Percentiles rank a stretch among this genome's conserved stretches.
Evolutionary conservation across 2,329 filamentous ascomycete genomes (phyloP).

Genomic region (Pseudogymnoascus verrucosus): DNA sequence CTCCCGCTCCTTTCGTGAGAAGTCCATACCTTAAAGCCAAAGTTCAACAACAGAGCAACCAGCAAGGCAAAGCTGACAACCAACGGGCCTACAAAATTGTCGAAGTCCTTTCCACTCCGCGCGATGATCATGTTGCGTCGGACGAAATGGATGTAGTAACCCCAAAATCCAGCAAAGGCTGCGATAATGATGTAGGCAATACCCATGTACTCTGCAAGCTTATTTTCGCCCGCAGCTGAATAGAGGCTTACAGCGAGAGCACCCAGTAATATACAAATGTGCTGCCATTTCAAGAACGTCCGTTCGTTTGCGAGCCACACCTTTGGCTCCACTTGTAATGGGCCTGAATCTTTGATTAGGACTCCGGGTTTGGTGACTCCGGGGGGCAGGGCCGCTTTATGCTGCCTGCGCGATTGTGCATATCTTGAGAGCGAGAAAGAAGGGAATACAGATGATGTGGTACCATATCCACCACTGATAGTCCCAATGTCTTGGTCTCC

Average conservation of each 20-base stretch:
- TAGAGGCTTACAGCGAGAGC: conserved; percentile 77
- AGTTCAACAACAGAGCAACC: conserved; percentile 74
- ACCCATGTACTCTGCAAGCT: conserved; percentile 70
- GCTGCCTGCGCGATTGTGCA: conserved; percentile 47
- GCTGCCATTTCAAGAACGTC: conserved; percentile 98
- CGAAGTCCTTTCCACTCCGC: conserved; percentile 86
- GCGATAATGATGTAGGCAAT: conserved; percentile 76
- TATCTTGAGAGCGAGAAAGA: conserved; percentile 77
- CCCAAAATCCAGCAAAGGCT: conserved; percentile 78
- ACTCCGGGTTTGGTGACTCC: conserved; percentile 78
- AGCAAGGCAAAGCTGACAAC: conserved; percentile 74
- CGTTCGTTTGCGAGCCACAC: conserved; percentile 98
- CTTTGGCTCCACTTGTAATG: conserved; percentile 90
- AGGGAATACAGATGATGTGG: conserved; percentile 67
- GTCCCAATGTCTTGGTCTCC: conserved; percentile 26
- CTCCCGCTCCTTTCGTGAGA: background rate
- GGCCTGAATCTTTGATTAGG: conserved; percentile 93
- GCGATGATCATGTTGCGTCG: conserved; percentile 72
- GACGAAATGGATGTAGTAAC: conserved; percentile 72
- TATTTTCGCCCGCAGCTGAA: conserved; percentile 75
- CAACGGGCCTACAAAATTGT: conserved; percentile 77
- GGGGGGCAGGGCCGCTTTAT: conserved; percentile 58
- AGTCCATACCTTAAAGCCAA: conserved; percentile 65
- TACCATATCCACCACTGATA: conserved; percentile 40
- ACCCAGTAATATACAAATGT: conserved; percentile 82